These are phyloP conservation scores for Boletus pseudo-olivaceus DNA, from an alignment of 768 basidiomycete species.

Conservation along the genomic window DNA sequence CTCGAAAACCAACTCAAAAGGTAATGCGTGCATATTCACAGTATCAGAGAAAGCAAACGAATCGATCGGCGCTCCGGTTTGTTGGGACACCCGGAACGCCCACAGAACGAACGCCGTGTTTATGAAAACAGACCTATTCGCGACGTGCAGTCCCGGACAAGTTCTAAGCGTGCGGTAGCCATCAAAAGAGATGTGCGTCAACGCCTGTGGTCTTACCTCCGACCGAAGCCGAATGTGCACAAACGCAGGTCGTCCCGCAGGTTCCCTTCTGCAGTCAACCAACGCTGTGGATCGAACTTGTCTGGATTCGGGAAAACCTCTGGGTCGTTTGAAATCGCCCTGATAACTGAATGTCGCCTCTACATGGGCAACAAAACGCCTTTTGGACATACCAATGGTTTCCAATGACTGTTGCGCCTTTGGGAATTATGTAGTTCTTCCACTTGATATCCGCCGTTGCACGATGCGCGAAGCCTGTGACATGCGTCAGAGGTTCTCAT, in stretches of 20 bases:
- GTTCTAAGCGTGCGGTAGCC: not conserved
- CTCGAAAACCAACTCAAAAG: slow-evolving; percentile 11
- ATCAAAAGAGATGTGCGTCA: not conserved
- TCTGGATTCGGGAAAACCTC: slow-evolving; percentile 11
- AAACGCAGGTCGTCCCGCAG: slow-evolving; percentile 8
- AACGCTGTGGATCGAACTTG: slow-evolving; percentile 9
- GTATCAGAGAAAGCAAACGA: slow-evolving; percentile 50
- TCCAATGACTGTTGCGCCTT: slow-evolving; percentile 9
- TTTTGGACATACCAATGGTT: slow-evolving; percentile 8
- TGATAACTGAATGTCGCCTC: not conserved
- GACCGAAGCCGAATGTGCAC: slow-evolving; percentile 8
- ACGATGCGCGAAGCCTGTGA: slow-evolving; percentile 3
- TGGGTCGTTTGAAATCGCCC: slow-evolving; percentile 12
- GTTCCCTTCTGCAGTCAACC: not conserved
- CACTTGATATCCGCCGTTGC: slow-evolving; percentile 4
- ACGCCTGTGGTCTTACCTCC: slow-evolving; percentile 1
- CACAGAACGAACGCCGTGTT: slow-evolving; percentile 60
- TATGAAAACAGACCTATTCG: slow-evolving; percentile 50
- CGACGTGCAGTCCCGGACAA: slow-evolving; percentile 36
- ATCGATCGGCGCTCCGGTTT: slow-evolving; percentile 53
- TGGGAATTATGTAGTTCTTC: slow-evolving; percentile 5
- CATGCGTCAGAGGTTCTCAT: not conserved
- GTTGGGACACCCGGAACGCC: slow-evolving; percentile 53
- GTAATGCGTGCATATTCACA: slow-evolving; percentile 4
- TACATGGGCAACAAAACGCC: not conserved